Evolutionary conservation across 768 basidiomycete species (phyloP), one percentile per base, ranked within the genome.

Genomic region (Russula foetens): DNA sequence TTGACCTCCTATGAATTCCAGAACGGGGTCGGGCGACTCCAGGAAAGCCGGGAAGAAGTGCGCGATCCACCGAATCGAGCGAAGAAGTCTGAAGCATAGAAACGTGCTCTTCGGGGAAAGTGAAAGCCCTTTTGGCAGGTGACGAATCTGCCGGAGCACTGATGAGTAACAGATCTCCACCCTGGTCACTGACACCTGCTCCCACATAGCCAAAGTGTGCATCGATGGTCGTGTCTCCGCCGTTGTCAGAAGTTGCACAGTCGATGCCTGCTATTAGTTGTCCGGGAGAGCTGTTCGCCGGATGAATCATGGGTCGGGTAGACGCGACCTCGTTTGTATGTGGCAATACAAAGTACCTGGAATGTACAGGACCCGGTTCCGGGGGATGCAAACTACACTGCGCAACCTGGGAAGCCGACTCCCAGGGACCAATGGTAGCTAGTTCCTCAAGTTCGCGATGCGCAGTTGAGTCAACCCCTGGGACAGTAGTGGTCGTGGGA

Each of bases 361-460:
- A 54, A 24, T 28, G 26, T 15, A 33, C 11, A 19, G 35, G 8
- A 5, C 19, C n/a, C 26, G 19, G 21, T 19, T 35, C 19, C 45
- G 41, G 45, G 14, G 23, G 28, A 29, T 39, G 23, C 23, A 56
- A 19, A 28, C 43, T 24, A 17, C 51, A 52, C 24, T 28, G 43
- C 7, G 59, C 62, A 44, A 71, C 59, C 65, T 82, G 83, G 29
- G 83, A 85, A 29, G 79, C 83, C 28, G 83, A 85, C 53, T 85
- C 76, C 8, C 79, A 85, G 11, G 83, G 78, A 33, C 71, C 70
- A 12, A 79, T 66, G 33, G 78, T 75, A 1, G 69, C 56, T 24
- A 56, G 53, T 11, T 51, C 53, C 28, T 47, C 54, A 12, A 53
- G 12, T 17, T 45, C 44, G 58, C 50, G 19, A n/a, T 21, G 44